phyloP scores from a whole-genome alignment of 768 basidiomycete species.

The Termitomyces sp. region DNA sequence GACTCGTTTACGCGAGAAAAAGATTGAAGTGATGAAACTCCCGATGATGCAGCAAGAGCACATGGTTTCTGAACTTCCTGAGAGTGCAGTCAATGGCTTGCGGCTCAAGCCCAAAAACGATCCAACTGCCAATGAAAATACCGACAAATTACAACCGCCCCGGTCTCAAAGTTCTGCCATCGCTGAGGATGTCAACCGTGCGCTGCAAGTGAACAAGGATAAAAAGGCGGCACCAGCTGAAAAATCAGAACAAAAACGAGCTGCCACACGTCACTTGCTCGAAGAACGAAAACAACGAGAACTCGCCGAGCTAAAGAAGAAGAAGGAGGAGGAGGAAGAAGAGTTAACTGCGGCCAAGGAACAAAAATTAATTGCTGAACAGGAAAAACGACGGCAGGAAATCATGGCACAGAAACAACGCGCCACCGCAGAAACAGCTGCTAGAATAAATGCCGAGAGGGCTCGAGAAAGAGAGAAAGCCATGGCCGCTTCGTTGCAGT shows the following conservation, averaged over 20 bases:
- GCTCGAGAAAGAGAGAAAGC: slow-evolving; percentile 18
- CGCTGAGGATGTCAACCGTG: not conserved
- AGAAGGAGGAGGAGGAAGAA: slow-evolving; percentile 12
- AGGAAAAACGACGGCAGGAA: slow-evolving; percentile 25
- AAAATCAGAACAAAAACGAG: slow-evolving; percentile 2
- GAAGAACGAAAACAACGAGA: slow-evolving; percentile 7
- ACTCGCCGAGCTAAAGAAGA: slow-evolving; percentile 15
- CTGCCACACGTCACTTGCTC: not conserved
- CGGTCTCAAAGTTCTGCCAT: not conserved
- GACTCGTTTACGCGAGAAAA: slow-evolving; percentile 2
- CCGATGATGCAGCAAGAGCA: slow-evolving; percentile 6
- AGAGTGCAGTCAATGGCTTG: not conserved
- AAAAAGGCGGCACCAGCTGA: slow-evolving; percentile 1
- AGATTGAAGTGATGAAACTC: slow-evolving; percentile 4
- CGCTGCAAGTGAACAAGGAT: slow-evolving; percentile 4
- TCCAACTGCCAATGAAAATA: not conserved
- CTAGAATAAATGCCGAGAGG: slow-evolving; percentile 23
- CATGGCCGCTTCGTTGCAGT: not conserved
- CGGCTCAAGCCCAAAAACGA: not conserved
- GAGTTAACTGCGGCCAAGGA: slow-evolving; percentile 16
- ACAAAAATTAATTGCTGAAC: slow-evolving; percentile 26
- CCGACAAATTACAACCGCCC: not conserved
- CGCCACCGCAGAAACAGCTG: slow-evolving; percentile 22
- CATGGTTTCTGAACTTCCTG: not conserved
- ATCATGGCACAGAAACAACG: slow-evolving; percentile 27